Evolutionary conservation across 1,284 basidiomycete genomes (phyloP), one percentile per base, ranked within the genome.

Genomic region (Tylopilus orsonianus): DNA sequence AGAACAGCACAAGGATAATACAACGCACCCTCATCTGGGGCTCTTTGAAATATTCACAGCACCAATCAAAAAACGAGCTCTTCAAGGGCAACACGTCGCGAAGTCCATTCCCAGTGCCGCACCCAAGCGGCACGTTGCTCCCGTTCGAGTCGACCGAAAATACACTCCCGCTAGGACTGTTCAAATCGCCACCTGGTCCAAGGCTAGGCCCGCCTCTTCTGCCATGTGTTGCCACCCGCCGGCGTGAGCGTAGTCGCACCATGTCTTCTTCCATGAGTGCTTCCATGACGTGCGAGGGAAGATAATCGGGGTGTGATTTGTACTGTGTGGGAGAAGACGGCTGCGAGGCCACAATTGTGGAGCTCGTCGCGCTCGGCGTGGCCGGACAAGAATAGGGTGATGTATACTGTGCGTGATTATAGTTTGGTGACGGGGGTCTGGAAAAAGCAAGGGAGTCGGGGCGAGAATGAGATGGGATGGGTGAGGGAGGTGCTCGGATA

Each of bases 21-120:
- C 8, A 8, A 71, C 85, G 59, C 60, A 93, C 91, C 74, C 92
- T 87, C 94, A 97, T 97, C 69, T 97, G 96, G 4, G 96, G 94
- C 69, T 98, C 95, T 54, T 91, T 94, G 74, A 97, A 99, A 68
- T 98, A 98, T 65, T 98, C 95, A 61, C 86, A 85, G 52, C 93
- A 94, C 92, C 93, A 98, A 62, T 97, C 94, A 65, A 91, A 99
- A 68, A 93, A 95, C 2, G 83, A 80, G 61, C 91, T 94, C 71
- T 93, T 93, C 58, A 99, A 71, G 0, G 96, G 96, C 51, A 99
- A 71, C 8, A 81, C 77, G 56, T 90, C 85, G 40, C 81, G 73
- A 41, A 90, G 80, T 4, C 81, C 81, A 13, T 78, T 72, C 12
- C 87, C 87, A 13, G 87, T 90, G 3, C 87, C 87, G 22, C 88